phyloP scores from a whole-genome alignment of 2,329 filamentous ascomycete genomes.

The Thelonectria olida region DNA sequence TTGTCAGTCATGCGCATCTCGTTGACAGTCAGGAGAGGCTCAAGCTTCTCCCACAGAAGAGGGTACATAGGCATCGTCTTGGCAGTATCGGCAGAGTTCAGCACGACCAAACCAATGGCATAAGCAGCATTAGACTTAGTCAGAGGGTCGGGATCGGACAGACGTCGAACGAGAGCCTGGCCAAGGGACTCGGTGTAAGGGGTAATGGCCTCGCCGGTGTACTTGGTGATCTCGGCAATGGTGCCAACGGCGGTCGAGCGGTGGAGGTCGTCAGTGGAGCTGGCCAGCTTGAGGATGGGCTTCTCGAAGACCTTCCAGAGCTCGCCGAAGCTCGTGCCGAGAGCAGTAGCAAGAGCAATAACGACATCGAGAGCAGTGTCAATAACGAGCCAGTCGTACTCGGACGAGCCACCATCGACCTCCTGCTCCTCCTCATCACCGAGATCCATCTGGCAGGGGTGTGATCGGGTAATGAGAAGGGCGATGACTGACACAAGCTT shows the following conservation, averaged over 20 bases:
- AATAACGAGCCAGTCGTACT: slow-evolving; percentile 97
- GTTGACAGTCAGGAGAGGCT: slow-evolving; percentile 80
- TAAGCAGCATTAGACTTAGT: slow-evolving; percentile 97
- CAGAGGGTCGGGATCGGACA: slow-evolving; percentile 89
- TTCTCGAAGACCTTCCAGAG: slow-evolving; percentile 97
- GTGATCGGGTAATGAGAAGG: slow-evolving; percentile 86
- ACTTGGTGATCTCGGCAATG: slow-evolving; percentile 88
- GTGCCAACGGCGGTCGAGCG: slow-evolving; percentile 90
- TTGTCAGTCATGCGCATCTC: slow-evolving; percentile 91
- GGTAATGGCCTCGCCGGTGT: slow-evolving; percentile 84
- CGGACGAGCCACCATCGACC: slow-evolving; percentile 81
- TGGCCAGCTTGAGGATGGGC: slow-evolving; percentile 86
- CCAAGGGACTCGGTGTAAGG: slow-evolving; percentile 81
- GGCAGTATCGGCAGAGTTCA: slow-evolving; percentile 76
- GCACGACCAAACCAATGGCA: slow-evolving; percentile 84
- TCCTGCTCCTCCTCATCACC: slow-evolving; percentile 80
- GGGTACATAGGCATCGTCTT: slow-evolving; percentile 80
- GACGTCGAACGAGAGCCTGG: slow-evolving; percentile 83
- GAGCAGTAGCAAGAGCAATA: slow-evolving; percentile 81
- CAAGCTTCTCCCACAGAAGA: slow-evolving; percentile 83
- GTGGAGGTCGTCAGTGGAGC: slow-evolving; percentile 86
- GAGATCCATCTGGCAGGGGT: slow-evolving; percentile 92
- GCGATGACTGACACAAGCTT: slow-evolving; percentile 80
- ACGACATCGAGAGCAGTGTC: slow-evolving; percentile 94
- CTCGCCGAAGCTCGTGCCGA: slow-evolving; percentile 83